phyloP scores from a whole-genome alignment of 139 green algal genomes.

The Coelastrella sp. region DNA sequence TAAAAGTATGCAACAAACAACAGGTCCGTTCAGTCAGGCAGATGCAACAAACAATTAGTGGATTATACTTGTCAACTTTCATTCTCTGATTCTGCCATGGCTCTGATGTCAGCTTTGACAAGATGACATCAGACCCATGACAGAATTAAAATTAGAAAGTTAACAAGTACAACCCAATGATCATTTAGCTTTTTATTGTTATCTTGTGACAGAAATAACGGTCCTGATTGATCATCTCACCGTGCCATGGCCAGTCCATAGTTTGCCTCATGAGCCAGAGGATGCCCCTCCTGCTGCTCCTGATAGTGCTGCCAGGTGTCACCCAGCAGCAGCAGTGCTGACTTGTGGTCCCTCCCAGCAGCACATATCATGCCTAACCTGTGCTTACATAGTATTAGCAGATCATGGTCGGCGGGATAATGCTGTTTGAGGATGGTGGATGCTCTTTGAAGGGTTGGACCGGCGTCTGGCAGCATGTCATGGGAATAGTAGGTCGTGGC shows the following conservation, averaged over 20 bases:
- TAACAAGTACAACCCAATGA: too few relatives aligned
- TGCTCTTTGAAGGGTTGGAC: slow-evolving; percentile 38
- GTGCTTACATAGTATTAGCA: slow-evolving; percentile 69
- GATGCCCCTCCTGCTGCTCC: slow-evolving; percentile 27
- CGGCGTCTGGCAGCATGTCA: slow-evolving; percentile 61
- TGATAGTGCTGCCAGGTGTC: slow-evolving; percentile 51
- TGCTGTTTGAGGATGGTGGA: slow-evolving; percentile 34
- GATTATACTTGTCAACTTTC: too few relatives aligned
- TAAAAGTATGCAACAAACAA: too few relatives aligned
- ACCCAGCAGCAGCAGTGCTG: slow-evolving; percentile 59
- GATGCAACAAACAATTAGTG: too few relatives aligned
- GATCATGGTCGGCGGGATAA: slow-evolving; percentile 58
- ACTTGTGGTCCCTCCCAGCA: slow-evolving; percentile 58
- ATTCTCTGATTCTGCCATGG: too few relatives aligned
- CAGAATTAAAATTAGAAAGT: too few relatives aligned
- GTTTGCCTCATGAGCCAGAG: slow-evolving; percentile 64
- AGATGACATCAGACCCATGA: too few relatives aligned
- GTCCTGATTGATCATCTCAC: slow-evolving; percentile 39
- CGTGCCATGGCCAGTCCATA: slow-evolving; percentile 62
- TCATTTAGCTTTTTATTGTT: too few relatives aligned
- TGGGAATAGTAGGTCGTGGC: slow-evolving; percentile 66
- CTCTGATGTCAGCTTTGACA: too few relatives aligned
- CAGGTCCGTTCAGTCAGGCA: too few relatives aligned
- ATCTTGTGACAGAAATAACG: too few relatives aligned
- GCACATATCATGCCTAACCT: slow-evolving; percentile 71